Evolutionary conservation across 768 basidiomycete species (phyloP), one percentile per base, ranked within the genome.

Genomic region (Leccinum ochraceum): DNA sequence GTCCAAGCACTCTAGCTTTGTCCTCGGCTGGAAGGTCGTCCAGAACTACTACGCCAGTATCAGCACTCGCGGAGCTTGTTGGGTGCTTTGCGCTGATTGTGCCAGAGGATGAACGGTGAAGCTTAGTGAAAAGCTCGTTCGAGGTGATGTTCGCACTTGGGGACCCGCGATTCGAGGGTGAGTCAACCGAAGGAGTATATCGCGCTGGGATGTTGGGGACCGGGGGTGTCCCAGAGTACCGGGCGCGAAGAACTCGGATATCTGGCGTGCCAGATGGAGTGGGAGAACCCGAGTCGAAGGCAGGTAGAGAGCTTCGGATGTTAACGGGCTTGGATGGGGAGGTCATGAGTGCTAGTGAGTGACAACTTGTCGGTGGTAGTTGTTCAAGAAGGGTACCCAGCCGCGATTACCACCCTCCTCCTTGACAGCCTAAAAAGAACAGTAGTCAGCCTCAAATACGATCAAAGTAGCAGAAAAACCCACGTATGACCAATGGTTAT

Each of bases 401-500:
- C 96, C 96, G 63, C 96, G 86, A 75, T 94, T 91, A 48, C 96
- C 96, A 22, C 88, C 87, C 14, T 91, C 89, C 70, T 97, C 92
- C 75, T 95, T 95, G 69, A 98, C 94, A 64, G 92, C 93, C 92
- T 94, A 67, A 20, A 53, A 60, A 46, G 46, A 17, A 17, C 59
- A 64, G 22, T 59, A 36, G 46, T 68, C 44, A 62, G 58, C 6
- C 28, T 37, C 20, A 11, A 20, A 37, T 30, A 36, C 64, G 32
- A 32, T 26, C 44, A 17, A n/a, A 22, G 24, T 48, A 20, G 42
- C 54, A 63, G 57, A 52, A 63, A 56, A 48, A 77, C 83, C 58
- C 71, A 92, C 91, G 76, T 94, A 95, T 74, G 90, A 93, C 94
- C 95, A 98, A 76, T 98, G 95, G 62, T 96, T 97, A 73, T 98